Base-by-base conservation (phyloP, 768 basidiomycete species). In the Cystobasidium onofrii region DNA sequence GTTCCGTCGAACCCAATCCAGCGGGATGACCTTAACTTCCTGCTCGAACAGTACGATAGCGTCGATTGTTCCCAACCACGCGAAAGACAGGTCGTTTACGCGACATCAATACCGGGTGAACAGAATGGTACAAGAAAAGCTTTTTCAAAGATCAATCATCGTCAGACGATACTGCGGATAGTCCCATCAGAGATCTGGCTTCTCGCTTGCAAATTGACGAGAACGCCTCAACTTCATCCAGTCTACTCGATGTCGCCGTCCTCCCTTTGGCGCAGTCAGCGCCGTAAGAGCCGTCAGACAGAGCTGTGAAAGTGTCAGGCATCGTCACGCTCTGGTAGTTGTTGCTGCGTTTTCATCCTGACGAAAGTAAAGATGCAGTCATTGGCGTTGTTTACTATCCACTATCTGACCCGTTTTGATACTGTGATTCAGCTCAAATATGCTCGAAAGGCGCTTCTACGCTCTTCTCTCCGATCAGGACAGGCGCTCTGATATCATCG, bases 61-160 rank as follows among this genome's bases (percentile, higher is more conserved):
- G 76, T 76, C n/a, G 79, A 79, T 46, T 80, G 79, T 62, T 73
- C 75, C 15, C 76, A 76, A 70, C 41, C 79, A 44, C 75, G 73
- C 36, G 80, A 80, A 62, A 23, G 80, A 10, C 74, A 76, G 39
- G 70, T 77, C 13, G 71, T 78, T 33, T 79, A 76, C 46, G 74
- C 79, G 17, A 76, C 78, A 13, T 74, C 65, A n/a, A 76, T 79
- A 13, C 79, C 78, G 1, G 80, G 78, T 7, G 78, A 78, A 74
- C 76, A 27, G 70, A 23, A 0, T 80, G 80, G 79, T 54, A 31
- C 39, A 23, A 55, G 70, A 20, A 25, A 20, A 65, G 15, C 7
- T n/a, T n/a, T 27, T n/a, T 20, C 39, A 18, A 13, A 10, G 50
- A n/a, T 18, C 20, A 1, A 33, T 54, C 39, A 43, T 29, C 57